Evolutionary conservation across 2,329 filamentous ascomycete species (phyloP).

Genomic region (Coniosporium tulheliwenetii): DNA sequence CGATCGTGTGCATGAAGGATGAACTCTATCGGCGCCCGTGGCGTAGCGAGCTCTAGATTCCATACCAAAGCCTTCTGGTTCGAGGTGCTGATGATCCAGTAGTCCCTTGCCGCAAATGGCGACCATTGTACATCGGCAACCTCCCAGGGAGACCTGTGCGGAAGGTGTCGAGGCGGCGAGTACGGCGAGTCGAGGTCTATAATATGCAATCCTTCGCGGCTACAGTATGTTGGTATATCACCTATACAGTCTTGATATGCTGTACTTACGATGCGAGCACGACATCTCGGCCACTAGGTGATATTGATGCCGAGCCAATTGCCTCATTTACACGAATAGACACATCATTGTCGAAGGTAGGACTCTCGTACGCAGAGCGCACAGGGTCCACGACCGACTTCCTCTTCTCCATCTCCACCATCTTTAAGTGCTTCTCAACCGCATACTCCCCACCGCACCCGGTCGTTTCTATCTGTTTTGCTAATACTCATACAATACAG

Average conservation of each 20-base stretch:
- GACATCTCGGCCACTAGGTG: conserved; percentile 77
- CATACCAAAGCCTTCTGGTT: conserved; percentile 90
- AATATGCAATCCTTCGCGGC: conserved; percentile 73
- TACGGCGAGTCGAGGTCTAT: conserved; percentile 86
- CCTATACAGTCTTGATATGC: neutral
- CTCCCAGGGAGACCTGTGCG: conserved; percentile 81
- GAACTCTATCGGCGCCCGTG: conserved; percentile 73
- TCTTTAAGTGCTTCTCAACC: too few species aligned
- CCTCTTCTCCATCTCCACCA: too few species aligned
- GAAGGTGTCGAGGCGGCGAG: conserved; percentile 69
- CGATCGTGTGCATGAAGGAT: conserved; percentile 73
- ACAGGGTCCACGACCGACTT: neutral
- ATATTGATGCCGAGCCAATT: conserved; percentile 85
- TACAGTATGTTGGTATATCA: conserved; percentile 15
- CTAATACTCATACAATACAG: too few species aligned
- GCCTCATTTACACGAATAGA: conserved; percentile 66
- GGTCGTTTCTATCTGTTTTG: too few species aligned
- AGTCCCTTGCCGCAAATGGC: conserved; percentile 74
- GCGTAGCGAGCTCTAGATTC: conserved; percentile 61
- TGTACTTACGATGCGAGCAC: conserved; percentile 58
- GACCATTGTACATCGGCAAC: conserved; percentile 97
- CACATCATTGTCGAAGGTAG: conserved; percentile 73
- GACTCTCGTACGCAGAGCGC: conserved; percentile 60
- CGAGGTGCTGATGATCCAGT: conserved; percentile 87
- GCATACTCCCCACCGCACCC: too few species aligned